phyloP scores from a whole-genome alignment of 2,329 filamentous ascomycete species.

The Geosmithia flava region DNA sequence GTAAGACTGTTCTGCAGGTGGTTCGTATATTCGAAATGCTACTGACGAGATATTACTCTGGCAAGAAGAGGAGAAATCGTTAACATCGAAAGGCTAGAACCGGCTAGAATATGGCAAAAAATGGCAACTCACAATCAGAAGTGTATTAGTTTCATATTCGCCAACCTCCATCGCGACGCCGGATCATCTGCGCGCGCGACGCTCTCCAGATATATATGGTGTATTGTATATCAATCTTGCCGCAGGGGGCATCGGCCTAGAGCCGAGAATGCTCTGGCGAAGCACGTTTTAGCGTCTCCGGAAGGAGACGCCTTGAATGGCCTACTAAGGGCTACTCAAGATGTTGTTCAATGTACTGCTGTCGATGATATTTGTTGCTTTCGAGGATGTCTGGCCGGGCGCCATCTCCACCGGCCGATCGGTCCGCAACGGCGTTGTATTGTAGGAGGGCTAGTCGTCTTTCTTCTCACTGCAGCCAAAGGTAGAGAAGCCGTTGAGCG shows the following conservation, averaged over 20 bases:
- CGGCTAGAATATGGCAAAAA: neutral
- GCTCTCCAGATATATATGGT: neutral
- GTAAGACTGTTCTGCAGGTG: constrained; percentile 27
- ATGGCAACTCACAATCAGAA: constrained; percentile 37
- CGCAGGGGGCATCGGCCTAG: neutral
- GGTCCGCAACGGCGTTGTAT: neutral
- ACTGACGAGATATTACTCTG: constrained; percentile 46
- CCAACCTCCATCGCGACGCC: constrained; percentile 47
- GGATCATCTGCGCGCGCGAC: constrained; percentile 10
- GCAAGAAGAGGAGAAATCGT: neutral
- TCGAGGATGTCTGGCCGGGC: neutral
- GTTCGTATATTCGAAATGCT: constrained; percentile 42
- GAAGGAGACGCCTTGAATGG: neutral
- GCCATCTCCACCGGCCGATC: neutral
- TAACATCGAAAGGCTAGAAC: constrained; percentile 2
- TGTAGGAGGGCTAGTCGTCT: neutral
- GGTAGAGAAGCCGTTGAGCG: neutral
- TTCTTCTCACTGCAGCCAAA: neutral
- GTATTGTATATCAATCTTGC: neutral
- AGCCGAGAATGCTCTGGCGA: neutral
- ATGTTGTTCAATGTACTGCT: neutral
- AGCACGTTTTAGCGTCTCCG: neutral
- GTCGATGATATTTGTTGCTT: neutral
- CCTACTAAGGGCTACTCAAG: neutral
- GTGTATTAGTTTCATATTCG: constrained; percentile 50